Percentiles rank a stretch among this genome's conserved stretches.
Evolutionary conservation across 306 rosid species (phyloP).

Genomic region (Adenanthera pavonina): DNA sequence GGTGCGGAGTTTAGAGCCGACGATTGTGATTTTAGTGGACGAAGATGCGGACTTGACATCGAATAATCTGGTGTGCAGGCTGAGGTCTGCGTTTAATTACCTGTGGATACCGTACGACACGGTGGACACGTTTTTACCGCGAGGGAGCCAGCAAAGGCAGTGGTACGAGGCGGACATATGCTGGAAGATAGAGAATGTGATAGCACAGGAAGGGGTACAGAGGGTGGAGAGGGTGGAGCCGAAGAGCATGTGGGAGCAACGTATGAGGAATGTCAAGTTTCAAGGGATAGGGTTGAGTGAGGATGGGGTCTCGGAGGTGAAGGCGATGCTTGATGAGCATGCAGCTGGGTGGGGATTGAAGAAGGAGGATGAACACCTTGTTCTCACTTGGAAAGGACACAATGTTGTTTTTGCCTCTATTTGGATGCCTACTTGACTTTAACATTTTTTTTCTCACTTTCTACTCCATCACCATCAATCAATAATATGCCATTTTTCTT

Average conservation of each 20-base stretch:
- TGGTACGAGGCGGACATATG: constrained; percentile 88
- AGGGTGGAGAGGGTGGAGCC: constrained; percentile 79
- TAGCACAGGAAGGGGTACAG: constrained; percentile 78
- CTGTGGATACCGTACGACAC: constrained; percentile 96
- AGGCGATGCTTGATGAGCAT: constrained; percentile 87
- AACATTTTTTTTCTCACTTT: too few relatives aligned
- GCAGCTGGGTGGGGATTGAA: constrained; percentile 98
- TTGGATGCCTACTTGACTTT: constrained; percentile 73
- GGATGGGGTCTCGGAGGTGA: constrained; percentile 73
- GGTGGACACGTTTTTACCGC: constrained; percentile 72
- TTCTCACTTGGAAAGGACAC: constrained; percentile 98
- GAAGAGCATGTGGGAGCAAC: constrained; percentile 67
- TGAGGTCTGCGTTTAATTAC: constrained; percentile 83
- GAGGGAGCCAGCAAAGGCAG: constrained; percentile 79
- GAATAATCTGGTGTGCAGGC: constrained; percentile 56
- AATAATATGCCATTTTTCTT: background rate
- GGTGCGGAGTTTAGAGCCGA: constrained; percentile 71
- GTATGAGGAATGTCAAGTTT: constrained; percentile 71
- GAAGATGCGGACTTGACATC: constrained; percentile 92
- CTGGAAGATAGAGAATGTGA: constrained; percentile 91
- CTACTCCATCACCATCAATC: background rate
- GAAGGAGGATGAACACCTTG: constrained; percentile 78
- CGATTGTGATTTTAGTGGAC: constrained; percentile 68
- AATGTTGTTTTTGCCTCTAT: constrained; percentile 87
- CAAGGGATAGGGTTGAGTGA: constrained; percentile 64